These are phyloP conservation scores for Eurotiales sp. DNA, from an alignment of 2,329 filamentous ascomycete species.

Conservation along the genomic window DNA sequence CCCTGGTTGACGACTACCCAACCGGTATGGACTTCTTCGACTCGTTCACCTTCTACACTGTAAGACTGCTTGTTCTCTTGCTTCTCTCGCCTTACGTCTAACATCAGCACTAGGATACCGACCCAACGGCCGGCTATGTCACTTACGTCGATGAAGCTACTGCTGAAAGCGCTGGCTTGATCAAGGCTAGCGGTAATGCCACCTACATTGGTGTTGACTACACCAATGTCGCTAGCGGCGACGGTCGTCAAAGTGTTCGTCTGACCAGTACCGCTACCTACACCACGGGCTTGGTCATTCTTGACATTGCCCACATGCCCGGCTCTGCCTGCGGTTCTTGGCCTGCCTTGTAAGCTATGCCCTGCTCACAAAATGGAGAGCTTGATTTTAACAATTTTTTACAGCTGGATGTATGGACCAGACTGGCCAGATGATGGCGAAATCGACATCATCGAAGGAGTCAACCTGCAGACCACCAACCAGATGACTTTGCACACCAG, in stretches of 20 bases:
- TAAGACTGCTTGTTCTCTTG: constrained; percentile 20
- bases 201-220: constrained; percentile 68
- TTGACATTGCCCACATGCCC: constrained; percentile 72
- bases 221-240: constrained; percentile 51
- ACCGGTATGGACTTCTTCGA: constrained; percentile 46
- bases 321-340: constrained; percentile 66
- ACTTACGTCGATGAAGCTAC: constrained; percentile 59
- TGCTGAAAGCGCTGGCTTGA: constrained; percentile 57
- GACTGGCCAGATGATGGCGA: constrained; percentile 69
- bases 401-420: constrained; percentile 57
- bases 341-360: constrained; percentile 59
- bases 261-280: constrained; percentile 64
- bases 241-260: constrained; percentile 67
- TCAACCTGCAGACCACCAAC: constrained; percentile 60
- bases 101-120: constrained; percentile 35
- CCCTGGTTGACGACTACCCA: constrained; percentile 48
- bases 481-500: constrained; percentile 66
- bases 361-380: not conserved
- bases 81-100: not conserved
- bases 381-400: not conserved
- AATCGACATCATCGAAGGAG: constrained; percentile 77
- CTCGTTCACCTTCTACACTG: constrained; percentile 51
- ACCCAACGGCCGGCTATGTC: constrained; percentile 75
- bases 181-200: constrained; percentile 51
- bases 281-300: constrained; percentile 64